Evolutionary conservation across 1,284 basidiomycete species (phyloP).

Genomic region (Singerocomus inundabilis): DNA sequence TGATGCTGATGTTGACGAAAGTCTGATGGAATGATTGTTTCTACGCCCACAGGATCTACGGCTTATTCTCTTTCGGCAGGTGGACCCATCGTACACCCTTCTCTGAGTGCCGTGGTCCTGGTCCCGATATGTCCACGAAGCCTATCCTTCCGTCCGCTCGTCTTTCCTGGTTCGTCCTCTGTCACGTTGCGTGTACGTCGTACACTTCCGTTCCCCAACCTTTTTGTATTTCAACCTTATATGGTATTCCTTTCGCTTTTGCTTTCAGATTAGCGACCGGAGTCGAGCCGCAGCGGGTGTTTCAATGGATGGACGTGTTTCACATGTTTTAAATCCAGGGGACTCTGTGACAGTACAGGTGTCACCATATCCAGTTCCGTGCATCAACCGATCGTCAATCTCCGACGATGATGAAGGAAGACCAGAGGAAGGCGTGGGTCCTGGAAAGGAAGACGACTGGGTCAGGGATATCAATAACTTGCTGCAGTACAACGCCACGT

Average conservation of each 20-base stretch:
- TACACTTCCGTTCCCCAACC: not conserved
- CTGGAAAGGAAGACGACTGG: conserved; percentile 91
- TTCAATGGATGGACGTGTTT: conserved; percentile 89
- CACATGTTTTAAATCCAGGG: conserved; percentile 76
- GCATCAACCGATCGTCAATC: conserved; percentile 82
- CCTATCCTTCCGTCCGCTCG: conserved; percentile 88
- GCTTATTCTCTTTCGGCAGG: conserved; percentile 96
- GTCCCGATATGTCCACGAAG: conserved; percentile 96
- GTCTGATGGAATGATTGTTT: conserved; percentile 94
- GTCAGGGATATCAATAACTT: conserved; percentile 94
- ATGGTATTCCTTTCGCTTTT: not conserved
- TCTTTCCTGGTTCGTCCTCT: conserved; percentile 83
- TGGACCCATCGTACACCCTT: conserved; percentile 95
- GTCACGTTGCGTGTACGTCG: conserved; percentile 78
- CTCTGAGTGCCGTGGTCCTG: conserved; percentile 83
- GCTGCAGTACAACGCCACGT: conserved; percentile 89
- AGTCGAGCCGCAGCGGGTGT: conserved; percentile 87
- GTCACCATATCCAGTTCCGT: conserved; percentile 89
- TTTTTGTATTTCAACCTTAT: not conserved
- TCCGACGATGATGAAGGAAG: conserved; percentile 43
- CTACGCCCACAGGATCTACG: conserved; percentile 95
- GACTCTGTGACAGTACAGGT: conserved; percentile 85
- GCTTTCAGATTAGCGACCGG: conserved; percentile 72
- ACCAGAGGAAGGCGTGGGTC: conserved; percentile 51
- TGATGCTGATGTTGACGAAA: conserved; percentile 34